Evolutionary conservation across 208 protist genomes (phyloP).

Genomic region (Leishmania major): DNA sequence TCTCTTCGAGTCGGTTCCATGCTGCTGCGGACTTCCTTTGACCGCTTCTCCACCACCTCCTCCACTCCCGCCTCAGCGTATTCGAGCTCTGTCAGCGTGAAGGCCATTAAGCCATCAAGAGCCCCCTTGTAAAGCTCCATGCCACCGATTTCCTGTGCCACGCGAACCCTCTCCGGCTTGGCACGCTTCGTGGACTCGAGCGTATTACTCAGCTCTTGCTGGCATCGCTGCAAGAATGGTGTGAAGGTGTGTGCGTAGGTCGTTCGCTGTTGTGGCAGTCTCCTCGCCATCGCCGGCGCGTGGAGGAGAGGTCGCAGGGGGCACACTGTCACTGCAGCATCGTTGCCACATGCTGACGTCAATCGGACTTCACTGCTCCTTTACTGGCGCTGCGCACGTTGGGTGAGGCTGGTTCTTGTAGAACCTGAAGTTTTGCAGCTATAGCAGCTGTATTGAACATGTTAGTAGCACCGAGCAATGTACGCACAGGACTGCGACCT

Average conservation of each 20-base stretch:
- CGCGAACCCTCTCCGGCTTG: neutral
- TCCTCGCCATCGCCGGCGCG: slow-evolving; percentile 1
- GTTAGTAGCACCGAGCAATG: neutral
- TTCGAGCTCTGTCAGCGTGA: slow-evolving; percentile 19
- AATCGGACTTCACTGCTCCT: neutral
- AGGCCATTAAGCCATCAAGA: slow-evolving; percentile 17
- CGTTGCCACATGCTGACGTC: neutral
- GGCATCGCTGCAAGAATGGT: neutral
- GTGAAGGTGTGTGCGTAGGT: neutral
- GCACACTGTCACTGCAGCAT: neutral
- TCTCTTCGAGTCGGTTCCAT: neutral
- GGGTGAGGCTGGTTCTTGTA: neutral
- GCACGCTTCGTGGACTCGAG: slow-evolving; percentile 4
- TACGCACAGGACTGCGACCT: neutral
- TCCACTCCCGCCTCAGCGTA: slow-evolving; percentile 15
- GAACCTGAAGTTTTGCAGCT: neutral
- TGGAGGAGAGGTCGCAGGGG: neutral
- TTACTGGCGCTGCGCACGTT: neutral
- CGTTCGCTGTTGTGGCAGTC: neutral
- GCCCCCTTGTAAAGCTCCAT: slow-evolving; percentile 26
- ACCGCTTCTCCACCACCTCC: slow-evolving; percentile 11
- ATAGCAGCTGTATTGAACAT: neutral
- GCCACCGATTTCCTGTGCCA: slow-evolving; percentile 2
- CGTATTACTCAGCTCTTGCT: slow-evolving; percentile 5
- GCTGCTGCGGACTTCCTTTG: neutral